A percentile compares a stretch with the other conserved stretches of the same genome.
These are phyloP conservation scores for Scedosporium dehoogii DNA, from an alignment of 2,329 filamentous ascomycete genomes.

Conservation along the genomic window DNA sequence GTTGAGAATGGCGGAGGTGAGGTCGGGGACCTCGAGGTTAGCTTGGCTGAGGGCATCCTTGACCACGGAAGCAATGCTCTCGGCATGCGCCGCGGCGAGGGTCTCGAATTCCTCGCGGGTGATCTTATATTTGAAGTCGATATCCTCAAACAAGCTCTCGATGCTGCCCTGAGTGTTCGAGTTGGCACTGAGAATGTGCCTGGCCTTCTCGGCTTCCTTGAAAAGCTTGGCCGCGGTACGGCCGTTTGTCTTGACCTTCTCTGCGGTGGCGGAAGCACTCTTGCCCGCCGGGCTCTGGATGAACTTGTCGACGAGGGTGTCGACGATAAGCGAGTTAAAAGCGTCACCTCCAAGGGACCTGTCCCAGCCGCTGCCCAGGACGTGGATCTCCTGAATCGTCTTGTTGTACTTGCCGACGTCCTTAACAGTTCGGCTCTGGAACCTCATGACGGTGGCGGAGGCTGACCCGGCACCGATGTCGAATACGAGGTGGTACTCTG, in stretches of 20 bases:
- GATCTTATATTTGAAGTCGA: conserved; percentile 90
- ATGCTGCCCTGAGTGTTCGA: conserved; percentile 70
- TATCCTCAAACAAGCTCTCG: conserved; percentile 81
- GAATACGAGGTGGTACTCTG: conserved; percentile 87
- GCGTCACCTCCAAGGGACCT: conserved; percentile 80
- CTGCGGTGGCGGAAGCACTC: conserved; percentile 50
- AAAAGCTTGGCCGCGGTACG: conserved; percentile 81
- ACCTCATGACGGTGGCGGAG: conserved; percentile 79
- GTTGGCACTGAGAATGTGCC: conserved; percentile 91
- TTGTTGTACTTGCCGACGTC: conserved; percentile 91
- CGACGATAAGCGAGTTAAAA: conserved; percentile 77
- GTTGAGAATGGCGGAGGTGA: conserved; percentile 88
- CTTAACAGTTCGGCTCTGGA: conserved; percentile 83
- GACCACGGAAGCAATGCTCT: conserved; percentile 60
- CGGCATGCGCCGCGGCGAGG: conserved; percentile 57
- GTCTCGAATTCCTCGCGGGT: conserved; percentile 71
- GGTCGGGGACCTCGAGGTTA: conserved; percentile 60
- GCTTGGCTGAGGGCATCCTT: conserved; percentile 65
- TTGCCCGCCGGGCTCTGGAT: conserved; percentile 59
- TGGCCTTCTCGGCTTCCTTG: conserved; percentile 80
- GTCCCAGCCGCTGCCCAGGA: conserved; percentile 82
- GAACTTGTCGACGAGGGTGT: conserved; percentile 80
- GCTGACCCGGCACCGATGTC: conserved; percentile 97
- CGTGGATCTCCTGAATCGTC: conserved; percentile 89
- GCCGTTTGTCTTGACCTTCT: conserved; percentile 63